These are phyloP conservation scores for Colletotrichum zoysiae DNA, from an alignment of 2,329 filamentous ascomycete species.

Conservation along the genomic window DNA sequence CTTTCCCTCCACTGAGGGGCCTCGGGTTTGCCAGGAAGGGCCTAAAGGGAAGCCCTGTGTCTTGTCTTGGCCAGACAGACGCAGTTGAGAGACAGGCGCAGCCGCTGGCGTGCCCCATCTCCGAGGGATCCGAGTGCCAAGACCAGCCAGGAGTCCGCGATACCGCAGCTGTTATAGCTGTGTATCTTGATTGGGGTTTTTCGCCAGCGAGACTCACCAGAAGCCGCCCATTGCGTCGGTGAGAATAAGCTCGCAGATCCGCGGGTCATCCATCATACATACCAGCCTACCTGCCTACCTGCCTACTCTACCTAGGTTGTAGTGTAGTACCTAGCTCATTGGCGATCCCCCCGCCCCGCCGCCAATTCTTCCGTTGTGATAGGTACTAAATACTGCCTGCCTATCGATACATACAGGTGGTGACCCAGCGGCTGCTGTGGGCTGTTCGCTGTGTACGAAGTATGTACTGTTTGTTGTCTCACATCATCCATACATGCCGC, in stretches of 20 bases:
- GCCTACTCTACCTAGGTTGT: background rate
- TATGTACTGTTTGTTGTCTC: conserved; percentile 30
- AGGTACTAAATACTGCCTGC: too few species aligned
- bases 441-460: background rate
- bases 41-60: conserved; percentile 23
- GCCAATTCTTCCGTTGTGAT: background rate
- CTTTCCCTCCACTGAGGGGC: background rate
- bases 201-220: background rate
- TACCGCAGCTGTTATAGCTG: conserved; percentile 32
- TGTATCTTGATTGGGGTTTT: conserved; percentile 11
- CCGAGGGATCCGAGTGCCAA: conserved; percentile 42
- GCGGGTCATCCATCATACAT: conserved; percentile 27
- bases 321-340: background rate
- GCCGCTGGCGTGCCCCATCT: conserved; percentile 30
- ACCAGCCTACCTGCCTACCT: conserved; percentile 1
- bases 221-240: conserved; percentile 15
- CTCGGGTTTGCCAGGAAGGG: conserved; percentile 21
- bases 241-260: conserved; percentile 38
- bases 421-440: background rate
- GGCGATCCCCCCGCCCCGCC: background rate
- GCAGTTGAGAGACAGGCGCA: conserved; percentile 26
- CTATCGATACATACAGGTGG: conserved; percentile 7
- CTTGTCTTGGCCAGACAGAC: conserved; percentile 23
- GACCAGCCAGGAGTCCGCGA: conserved; percentile 29
- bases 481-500: conserved; percentile 37